Evolutionary conservation across 108 stramenopile genomes (phyloP), one percentile per base, ranked within the genome.

Genomic region (Bacterosira constricta): DNA sequence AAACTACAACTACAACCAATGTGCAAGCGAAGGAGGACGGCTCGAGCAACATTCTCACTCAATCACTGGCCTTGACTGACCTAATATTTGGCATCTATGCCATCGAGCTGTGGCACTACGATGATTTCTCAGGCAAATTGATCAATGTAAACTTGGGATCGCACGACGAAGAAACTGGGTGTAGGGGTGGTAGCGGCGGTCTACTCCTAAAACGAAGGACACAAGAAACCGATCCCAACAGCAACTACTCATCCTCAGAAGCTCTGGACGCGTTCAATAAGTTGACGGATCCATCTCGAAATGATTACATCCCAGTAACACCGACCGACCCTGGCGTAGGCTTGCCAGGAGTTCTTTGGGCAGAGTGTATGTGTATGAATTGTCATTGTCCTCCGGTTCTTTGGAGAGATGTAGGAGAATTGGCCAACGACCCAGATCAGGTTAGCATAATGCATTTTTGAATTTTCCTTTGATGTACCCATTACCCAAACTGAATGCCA

Each of bases 391-490:
- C 15, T 25, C 0, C 26, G 30, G 62, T 71, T 7, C 11, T 27
- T 4, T 74, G 71, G 73, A 56, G 78, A 18, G 44, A 71, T 26
- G 68, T 77, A 46, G 61, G 70, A n/a, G 47, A 45, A 30, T 30
- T 79, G 20, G 68, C 59, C 4, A 29, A 71, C 17, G 80, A 81
- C 52, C 80, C 80, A n/a, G 81, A 82, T 60, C 81, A 82, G 53
- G 57, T 65, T 26, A 17, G 59, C 12, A n/a, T n/a, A n/a, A n/a
- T n/a, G n/a, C n/a, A n/a, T n/a, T n/a, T n/a, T n/a, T n/a, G n/a
- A n/a, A n/a, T n/a, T n/a, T n/a, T n/a, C n/a, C n/a, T n/a, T n/a
- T n/a, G n/a, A n/a, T n/a, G n/a, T n/a, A n/a, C n/a, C n/a, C n/a
- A n/a, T n/a, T n/a, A n/a, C n/a, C n/a, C n/a, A n/a, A n/a, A n/a